Percentiles rank a stretch among this genome's conserved stretches.
These are phyloP conservation scores for Naganishia onofrii DNA, from an alignment of 768 basidiomycete genomes.

Conservation along the genomic window DNA sequence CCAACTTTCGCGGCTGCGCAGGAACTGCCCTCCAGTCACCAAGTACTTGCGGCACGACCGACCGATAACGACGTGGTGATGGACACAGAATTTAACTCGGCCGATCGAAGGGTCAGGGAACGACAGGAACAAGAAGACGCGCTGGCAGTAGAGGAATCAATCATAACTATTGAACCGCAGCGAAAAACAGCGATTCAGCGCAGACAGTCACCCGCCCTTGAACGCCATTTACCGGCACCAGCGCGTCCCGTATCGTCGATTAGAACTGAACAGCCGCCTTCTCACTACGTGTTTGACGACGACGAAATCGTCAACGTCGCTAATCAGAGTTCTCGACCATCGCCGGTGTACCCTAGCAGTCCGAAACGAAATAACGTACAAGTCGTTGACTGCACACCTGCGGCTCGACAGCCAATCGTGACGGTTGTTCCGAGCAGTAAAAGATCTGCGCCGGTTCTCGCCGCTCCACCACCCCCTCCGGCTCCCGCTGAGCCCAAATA, in stretches of 20 bases:
- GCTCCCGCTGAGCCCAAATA: constrained; percentile 29
- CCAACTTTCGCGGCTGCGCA: not conserved
- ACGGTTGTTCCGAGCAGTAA: constrained; percentile 14
- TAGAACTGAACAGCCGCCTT: constrained; percentile 1
- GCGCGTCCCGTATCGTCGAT: not conserved
- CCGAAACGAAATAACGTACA: constrained; percentile 7
- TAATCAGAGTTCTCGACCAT: not conserved
- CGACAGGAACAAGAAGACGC: constrained; percentile 4
- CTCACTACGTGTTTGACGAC: not conserved
- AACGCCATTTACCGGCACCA: not conserved
- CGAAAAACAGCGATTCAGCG: not conserved
- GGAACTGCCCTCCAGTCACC: not conserved
- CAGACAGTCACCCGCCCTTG: not conserved
- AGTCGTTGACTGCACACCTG: not conserved
- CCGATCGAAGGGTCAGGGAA: not conserved
- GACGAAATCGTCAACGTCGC: not conserved
- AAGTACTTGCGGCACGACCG: not conserved
- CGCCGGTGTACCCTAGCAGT: not conserved
- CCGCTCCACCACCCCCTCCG: not conserved
- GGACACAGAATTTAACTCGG: not conserved
- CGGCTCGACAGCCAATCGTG: constrained; percentile 8
- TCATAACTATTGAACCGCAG: not conserved
- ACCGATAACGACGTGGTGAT: constrained; percentile 4
- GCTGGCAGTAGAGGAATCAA: not conserved
- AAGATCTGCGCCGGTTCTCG: constrained; percentile 14